Evolutionary conservation across 1,139 yeast genomes (phyloP), one percentile per base, ranked within the genome.

Genomic region (Pichia sp.): DNA sequence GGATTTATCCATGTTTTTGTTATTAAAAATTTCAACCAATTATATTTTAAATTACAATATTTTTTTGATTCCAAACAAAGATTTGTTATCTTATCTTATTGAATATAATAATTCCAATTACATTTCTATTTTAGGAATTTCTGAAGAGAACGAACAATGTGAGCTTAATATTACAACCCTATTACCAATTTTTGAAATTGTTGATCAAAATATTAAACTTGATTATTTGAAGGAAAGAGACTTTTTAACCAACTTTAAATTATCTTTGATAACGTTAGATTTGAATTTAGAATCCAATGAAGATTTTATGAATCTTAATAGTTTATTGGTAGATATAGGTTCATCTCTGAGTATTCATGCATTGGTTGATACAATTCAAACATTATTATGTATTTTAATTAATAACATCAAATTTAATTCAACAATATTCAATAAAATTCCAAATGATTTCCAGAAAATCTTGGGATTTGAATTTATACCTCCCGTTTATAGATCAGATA

Each of bases 191-290:
- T 66, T 68, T 62, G 73, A 69, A 47, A 33, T 68, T 2, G 53
- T 68, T 31, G 71, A 69, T 49, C 73, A 69, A 34, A 60, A 59
- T 39, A 47, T 67, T 52, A 44, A 65, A 33, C 42, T 66, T 7
- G 58, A 66, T 41, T 59, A 60, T 25, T 22, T 51, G 1, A 52
- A 60, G 10, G 67, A 67, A 43, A 53, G 57, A 8, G 56, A 55
- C 25, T 51, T 66, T 22, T 46, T 62, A 11, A 58, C 60, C 7
- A 50, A 61, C n/a, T 38, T 67, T 11, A 61, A 63, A 35, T 50
- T 60, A n/a, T 57, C 58, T 22, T 48, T 62, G 36, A 33, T 41
- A 3, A 51, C 42, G 22, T 44, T 61, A 6, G 49, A 53, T 25
- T 41, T 42, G 30, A 50, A 48, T 30, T 39, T 58, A n/a, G 45